Evolutionary conservation across 176 grass and related monocot species (phyloP), one percentile per base, ranked within the genome.

Genomic region (Elaeis guineensis): DNA sequence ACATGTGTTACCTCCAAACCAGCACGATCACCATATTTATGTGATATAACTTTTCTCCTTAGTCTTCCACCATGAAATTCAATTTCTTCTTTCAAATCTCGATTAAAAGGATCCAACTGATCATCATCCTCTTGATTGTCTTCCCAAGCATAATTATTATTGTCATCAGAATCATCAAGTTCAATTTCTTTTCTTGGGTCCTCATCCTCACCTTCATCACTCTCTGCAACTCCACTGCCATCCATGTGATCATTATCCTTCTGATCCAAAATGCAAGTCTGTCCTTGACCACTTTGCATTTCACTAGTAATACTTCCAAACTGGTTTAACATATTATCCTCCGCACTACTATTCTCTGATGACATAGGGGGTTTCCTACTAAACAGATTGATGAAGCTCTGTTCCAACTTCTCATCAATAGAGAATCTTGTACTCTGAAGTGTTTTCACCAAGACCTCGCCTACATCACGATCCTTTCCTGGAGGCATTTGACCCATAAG

Each of bases 351-450:
- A 69, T 71, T 68, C 51, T 67, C 19, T 3, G 65, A 54, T 18
- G 55, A 75, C 80, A 55, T 62, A 67, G 55, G 51, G 44, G 76
- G 76, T 24, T 62, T 64, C 62, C 65, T 77, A 65, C 84, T 77
- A 65, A 98, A 98, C 6, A 89, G 68, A 77, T 86, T 62, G 32
- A 98, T 91, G 72, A 81, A 98, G 80, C 93, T 89, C 61, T 83
- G 75, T 35, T 98, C 84, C 81, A 98, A 66, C 66, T 87, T 98
- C 71, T 89, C 87, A 78, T 98, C 57, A 57, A 98, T 53, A 25
- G 93, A 92, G 26, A 80, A 98, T 84, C 56, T 85, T 3, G 87
- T 85, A 58, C 85, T 80, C 72, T 98, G 93, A 74, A 98, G 87
- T 68, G 78, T 81, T 78, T 83, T 89, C 71, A 98, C 93, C 65